Percentiles rank a stretch among this genome's conserved stretches.
phyloP scores from a whole-genome alignment of 2,329 filamentous ascomycete genomes.

The Cyphellophora europaea region DNA sequence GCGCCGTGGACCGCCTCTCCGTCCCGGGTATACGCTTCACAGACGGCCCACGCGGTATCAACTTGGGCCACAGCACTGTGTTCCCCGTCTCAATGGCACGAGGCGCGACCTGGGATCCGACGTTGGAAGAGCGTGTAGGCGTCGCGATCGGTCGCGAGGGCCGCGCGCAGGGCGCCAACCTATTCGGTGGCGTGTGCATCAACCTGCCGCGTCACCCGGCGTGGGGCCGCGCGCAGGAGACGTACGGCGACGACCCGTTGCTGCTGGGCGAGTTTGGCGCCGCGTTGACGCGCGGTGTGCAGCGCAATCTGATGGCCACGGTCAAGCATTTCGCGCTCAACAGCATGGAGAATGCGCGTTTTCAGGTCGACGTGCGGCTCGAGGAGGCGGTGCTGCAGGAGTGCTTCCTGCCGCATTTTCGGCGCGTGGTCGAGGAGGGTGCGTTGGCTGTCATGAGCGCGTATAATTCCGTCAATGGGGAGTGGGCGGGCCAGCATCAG shows the following conservation, averaged over 20 bases:
- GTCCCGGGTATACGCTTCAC: slow-evolving; percentile 14
- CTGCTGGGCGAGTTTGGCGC: slow-evolving; percentile 19
- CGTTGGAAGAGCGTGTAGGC: slow-evolving; percentile 19
- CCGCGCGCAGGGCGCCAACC: slow-evolving; percentile 21
- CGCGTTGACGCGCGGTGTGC: slow-evolving; percentile 17
- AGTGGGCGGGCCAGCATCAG: too few relatives aligned
- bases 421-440: slow-evolving; percentile 59
- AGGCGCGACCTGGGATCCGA: slow-evolving; percentile 21
- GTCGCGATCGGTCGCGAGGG: slow-evolving; percentile 20
- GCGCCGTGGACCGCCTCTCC: not conserved
- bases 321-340: slow-evolving; percentile 24
- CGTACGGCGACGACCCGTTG: slow-evolving; percentile 19
- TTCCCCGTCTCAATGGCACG: slow-evolving; percentile 12
- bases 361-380: slow-evolving; percentile 19
- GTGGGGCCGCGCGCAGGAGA: slow-evolving; percentile 20
- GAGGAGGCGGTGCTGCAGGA: slow-evolving; percentile 21
- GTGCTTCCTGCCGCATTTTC: slow-evolving; percentile 47
- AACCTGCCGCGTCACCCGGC: slow-evolving; percentile 20
- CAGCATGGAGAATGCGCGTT: slow-evolving; percentile 23
- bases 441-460: slow-evolving; percentile 64
- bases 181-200: slow-evolving; percentile 20
- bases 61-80: not conserved
- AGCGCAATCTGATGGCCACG: slow-evolving; percentile 21
- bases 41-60: slow-evolving; percentile 21
- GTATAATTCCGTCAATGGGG: slow-evolving; percentile 67